These are phyloP conservation scores for Kluyveromyces aestuarii DNA, from an alignment of 805 yeast genomes.

Conservation along the genomic window DNA sequence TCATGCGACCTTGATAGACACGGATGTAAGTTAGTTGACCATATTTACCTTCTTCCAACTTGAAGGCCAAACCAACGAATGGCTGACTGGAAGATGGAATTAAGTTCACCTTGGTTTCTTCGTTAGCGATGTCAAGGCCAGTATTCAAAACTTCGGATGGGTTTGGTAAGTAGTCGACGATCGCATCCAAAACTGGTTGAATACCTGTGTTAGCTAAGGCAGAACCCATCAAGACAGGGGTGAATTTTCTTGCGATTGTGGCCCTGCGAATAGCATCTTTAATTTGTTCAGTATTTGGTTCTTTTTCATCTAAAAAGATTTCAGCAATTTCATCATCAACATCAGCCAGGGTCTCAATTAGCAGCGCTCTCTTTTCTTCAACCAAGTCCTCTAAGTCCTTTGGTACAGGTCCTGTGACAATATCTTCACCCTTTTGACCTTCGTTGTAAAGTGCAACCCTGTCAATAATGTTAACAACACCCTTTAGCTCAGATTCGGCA, in stretches of 20 bases:
- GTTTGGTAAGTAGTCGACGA: slow-evolving; percentile 90
- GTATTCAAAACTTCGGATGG: slow-evolving; percentile 90
- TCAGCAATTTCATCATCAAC: slow-evolving; percentile 98
- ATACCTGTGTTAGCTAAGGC: slow-evolving; percentile 95
- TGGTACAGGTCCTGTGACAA: slow-evolving; percentile 65
- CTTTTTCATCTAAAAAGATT: slow-evolving; percentile 79
- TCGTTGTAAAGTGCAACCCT: slow-evolving; percentile 82
- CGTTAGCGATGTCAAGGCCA: slow-evolving; percentile 65
- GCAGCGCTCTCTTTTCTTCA: slow-evolving; percentile 76
- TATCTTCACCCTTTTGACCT: slow-evolving; percentile 80
- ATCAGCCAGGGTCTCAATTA: slow-evolving; percentile 93
- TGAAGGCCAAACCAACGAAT: slow-evolving; percentile 96
- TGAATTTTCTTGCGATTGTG: slow-evolving; percentile 89
- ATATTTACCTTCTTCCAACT: slow-evolving; percentile 94
- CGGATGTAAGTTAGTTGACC: slow-evolving; percentile 97
- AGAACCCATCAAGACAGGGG: slow-evolving; percentile 99
- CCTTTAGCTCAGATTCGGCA: slow-evolving; percentile 71
- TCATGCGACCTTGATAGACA: slow-evolving; percentile 91
- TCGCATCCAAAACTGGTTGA: slow-evolving; percentile 93
- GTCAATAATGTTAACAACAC: slow-evolving; percentile 87
- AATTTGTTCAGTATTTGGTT: slow-evolving; percentile 77
- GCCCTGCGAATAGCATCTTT: slow-evolving; percentile 86
- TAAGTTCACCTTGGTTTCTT: slow-evolving; percentile 62
- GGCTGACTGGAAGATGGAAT: slow-evolving; percentile 68
- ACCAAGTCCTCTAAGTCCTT: slow-evolving; percentile 71